Conservation (phyloP, 257 asterid species). For the Forsythia viridissima region DNA sequence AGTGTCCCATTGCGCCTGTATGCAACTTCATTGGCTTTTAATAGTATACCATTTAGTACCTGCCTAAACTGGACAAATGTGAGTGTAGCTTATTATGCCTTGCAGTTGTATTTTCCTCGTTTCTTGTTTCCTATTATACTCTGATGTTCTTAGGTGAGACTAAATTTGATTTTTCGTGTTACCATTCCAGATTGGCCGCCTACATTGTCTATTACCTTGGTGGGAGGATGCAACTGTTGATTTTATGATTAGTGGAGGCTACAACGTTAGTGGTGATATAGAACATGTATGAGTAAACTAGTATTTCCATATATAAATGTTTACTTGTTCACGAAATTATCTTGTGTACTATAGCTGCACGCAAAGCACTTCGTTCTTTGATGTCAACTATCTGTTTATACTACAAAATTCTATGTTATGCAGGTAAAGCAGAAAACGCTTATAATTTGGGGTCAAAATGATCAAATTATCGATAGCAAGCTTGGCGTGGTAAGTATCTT, state of each 20-base stretch:
- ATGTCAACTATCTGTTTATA: not conserved
- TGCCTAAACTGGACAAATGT: slow-evolving; percentile 86
- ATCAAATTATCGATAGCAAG: slow-evolving; percentile 77
- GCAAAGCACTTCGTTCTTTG: too few species aligned
- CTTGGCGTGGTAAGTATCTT: slow-evolving; percentile 67
- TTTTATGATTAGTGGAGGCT: slow-evolving; percentile 92
- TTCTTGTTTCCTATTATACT: not conserved
- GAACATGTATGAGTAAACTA: slow-evolving; percentile 36
- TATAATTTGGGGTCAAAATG: slow-evolving; percentile 92
- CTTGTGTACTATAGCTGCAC: not conserved
- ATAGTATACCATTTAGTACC: slow-evolving; percentile 49
- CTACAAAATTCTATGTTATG: slow-evolving; percentile 9
- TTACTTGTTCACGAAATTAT: not conserved
- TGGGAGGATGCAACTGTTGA: slow-evolving; percentile 92
- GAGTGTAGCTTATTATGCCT: slow-evolving; percentile 25
- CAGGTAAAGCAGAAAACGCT: slow-evolving; percentile 90
- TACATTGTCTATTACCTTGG: slow-evolving; percentile 89
- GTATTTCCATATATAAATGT: not conserved
- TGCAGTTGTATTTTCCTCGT: not conserved
- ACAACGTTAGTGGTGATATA: slow-evolving; percentile 61
- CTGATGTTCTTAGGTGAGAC: not conserved
- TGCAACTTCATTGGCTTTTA: slow-evolving; percentile 67
- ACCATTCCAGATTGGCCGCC: slow-evolving; percentile 69
- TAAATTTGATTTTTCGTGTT: slow-evolving; percentile 3
- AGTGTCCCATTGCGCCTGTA: slow-evolving; percentile 70